Evolutionary conservation across 129 eudicot species (phyloP).

Genomic region (Artemisia annua): DNA sequence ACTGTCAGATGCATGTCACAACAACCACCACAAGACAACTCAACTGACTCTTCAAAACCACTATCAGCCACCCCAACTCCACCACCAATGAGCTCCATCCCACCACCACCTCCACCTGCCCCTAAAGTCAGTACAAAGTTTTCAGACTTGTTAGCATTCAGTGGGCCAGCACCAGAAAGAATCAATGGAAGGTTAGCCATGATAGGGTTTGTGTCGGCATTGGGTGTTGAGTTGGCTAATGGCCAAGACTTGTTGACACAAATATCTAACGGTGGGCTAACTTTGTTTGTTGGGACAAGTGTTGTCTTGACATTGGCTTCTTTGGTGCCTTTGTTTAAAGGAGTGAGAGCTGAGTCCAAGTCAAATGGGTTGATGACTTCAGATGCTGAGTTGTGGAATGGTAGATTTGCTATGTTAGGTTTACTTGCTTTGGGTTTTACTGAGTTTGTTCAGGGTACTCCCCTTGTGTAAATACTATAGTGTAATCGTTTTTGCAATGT

Average conservation of each 20-base stretch:
- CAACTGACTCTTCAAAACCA: too few species aligned
- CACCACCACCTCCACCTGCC: too few species aligned
- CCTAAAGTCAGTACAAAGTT: conserved; percentile 31
- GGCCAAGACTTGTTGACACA: conserved; percentile 57
- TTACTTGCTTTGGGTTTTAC: too few species aligned
- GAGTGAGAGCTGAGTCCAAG: conserved; percentile 53
- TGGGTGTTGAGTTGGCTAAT: conserved; percentile 54
- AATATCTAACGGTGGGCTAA: conserved; percentile 57
- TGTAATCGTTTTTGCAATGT: too few species aligned
- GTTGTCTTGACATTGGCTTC: conserved; percentile 55
- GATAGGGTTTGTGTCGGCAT: conserved; percentile 72
- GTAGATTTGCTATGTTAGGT: too few species aligned
- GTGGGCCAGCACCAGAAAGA: conserved; percentile 74
- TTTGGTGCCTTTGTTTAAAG: conserved; percentile 61
- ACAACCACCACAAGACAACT: too few species aligned
- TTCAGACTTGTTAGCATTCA: conserved; percentile 51
- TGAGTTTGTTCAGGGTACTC: too few species aligned
- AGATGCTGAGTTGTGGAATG: too few species aligned
- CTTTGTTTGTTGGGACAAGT: conserved; percentile 58
- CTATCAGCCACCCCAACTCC: too few species aligned
- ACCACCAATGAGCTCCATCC: too few species aligned
- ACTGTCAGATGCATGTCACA: too few species aligned
- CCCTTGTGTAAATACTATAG: too few species aligned
- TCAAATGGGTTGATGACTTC: conserved; percentile 13
- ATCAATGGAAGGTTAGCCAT: conserved; percentile 47